These are phyloP conservation scores for Aspergillus persii DNA, from an alignment of 2,329 filamentous ascomycete species.

Conservation along the genomic window DNA sequence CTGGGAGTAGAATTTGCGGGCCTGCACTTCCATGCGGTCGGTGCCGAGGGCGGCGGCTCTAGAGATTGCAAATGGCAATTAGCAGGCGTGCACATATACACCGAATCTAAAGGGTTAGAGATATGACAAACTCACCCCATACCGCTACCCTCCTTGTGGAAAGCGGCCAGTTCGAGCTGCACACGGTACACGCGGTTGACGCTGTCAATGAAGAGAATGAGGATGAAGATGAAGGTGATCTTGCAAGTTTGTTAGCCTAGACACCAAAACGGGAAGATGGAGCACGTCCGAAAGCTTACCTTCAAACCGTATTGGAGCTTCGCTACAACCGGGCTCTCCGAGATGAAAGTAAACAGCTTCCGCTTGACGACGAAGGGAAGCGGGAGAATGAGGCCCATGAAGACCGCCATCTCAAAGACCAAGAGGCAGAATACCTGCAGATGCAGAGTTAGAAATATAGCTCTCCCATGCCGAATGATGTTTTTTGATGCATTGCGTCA, in stretches of 20 bases:
- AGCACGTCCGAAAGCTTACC: slow-evolving; percentile 43
- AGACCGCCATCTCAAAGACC: slow-evolving; percentile 51
- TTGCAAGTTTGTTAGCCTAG: slow-evolving; percentile 27
- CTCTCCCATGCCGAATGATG: not conserved
- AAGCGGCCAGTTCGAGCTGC: slow-evolving; percentile 77
- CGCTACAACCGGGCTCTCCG: slow-evolving; percentile 77
- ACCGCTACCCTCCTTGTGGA: slow-evolving; percentile 59
- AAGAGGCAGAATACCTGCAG: slow-evolving; percentile 49
- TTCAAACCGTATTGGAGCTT: slow-evolving; percentile 98
- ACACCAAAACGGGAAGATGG: too few species aligned
- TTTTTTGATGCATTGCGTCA: not conserved
- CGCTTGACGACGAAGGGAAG: slow-evolving; percentile 83
- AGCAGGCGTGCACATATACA: not conserved
- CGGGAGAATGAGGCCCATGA: slow-evolving; percentile 62
- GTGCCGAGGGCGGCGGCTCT: slow-evolving; percentile 76
- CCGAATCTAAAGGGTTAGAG: not conserved
- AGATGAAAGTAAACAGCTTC: slow-evolving; percentile 93
- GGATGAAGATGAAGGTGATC: slow-evolving; percentile 98
- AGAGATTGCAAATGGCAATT: slow-evolving; percentile 21
- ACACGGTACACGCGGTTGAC: slow-evolving; percentile 96
- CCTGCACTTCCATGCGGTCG: slow-evolving; percentile 97
- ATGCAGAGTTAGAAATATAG: not conserved
- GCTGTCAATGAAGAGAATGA: slow-evolving; percentile 96
- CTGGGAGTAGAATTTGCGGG: slow-evolving; percentile 99
- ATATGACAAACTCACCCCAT: slow-evolving; percentile 47